Percentiles rank a stretch among this genome's conserved stretches.
Conservation (phyloP, 768 basidiomycete species). For the Amylocystis lapponica region DNA sequence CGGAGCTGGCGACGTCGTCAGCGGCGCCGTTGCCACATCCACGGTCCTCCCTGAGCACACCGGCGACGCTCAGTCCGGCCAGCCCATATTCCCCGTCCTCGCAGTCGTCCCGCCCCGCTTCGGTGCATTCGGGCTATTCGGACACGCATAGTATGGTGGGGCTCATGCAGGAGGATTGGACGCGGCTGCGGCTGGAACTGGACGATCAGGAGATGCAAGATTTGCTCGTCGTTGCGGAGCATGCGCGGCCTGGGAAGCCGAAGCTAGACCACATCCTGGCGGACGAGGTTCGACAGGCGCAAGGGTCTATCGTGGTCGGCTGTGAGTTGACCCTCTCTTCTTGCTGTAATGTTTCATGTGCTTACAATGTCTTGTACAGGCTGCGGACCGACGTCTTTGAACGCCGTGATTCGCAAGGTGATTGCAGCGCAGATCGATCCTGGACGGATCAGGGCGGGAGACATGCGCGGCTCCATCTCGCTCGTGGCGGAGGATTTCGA, state of each 20-base stretch:
- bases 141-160: constrained; percentile 21
- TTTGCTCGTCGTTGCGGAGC: constrained; percentile 53
- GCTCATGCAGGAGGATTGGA: constrained; percentile 10
- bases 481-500: constrained; percentile 68
- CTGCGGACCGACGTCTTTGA: constrained; percentile 69
- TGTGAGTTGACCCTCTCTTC: constrained; percentile 43
- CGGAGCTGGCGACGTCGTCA: too few relatives aligned
- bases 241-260: constrained; percentile 61
- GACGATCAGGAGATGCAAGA: constrained; percentile 56
- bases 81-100: too few relatives aligned
- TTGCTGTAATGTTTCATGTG: constrained; percentile 1
- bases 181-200: constrained; percentile 38
- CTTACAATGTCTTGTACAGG: constrained; percentile 35
- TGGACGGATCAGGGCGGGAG: constrained; percentile 43
- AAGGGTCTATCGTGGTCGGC: constrained; percentile 57
- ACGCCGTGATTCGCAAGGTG: constrained; percentile 61
- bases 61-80: too few relatives aligned
- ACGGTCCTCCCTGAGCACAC: too few relatives aligned
- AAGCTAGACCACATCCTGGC: constrained; percentile 54
- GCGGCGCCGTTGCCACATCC: too few relatives aligned
- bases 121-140: too few relatives aligned
- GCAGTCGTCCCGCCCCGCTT: too few relatives aligned
- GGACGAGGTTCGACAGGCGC: constrained; percentile 54
- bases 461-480: constrained; percentile 52
- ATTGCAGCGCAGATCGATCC: constrained; percentile 59